Evolutionary conservation across 2,329 filamentous ascomycete species (phyloP).

Genomic region (Hymenotorrendiella dingleyae): DNA sequence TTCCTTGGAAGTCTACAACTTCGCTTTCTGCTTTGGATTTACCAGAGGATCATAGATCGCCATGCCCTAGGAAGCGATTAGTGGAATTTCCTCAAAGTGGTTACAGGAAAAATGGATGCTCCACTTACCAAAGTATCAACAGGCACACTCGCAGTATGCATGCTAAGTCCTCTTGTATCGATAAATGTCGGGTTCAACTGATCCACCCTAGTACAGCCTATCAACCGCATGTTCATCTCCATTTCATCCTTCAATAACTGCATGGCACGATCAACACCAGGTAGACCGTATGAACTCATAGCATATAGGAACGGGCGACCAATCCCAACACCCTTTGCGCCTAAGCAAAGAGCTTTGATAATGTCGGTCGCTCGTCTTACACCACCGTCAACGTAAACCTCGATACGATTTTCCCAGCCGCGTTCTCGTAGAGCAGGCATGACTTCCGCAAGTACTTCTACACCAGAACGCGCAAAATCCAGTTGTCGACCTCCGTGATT

Average conservation of each 20-base stretch:
- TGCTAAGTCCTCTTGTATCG: constrained; percentile 65
- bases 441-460: constrained; percentile 89
- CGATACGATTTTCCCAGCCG: constrained; percentile 69
- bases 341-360: constrained; percentile 88
- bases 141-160: constrained; percentile 53
- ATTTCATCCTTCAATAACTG: constrained; percentile 91
- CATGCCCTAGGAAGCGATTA: constrained; percentile 16
- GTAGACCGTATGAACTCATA: constrained; percentile 85
- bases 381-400: constrained; percentile 88
- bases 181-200: constrained; percentile 77
- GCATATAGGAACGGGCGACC: constrained; percentile 92
- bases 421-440: constrained; percentile 77
- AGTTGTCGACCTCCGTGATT: constrained; percentile 96
- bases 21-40: constrained; percentile 42
- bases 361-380: constrained; percentile 88
- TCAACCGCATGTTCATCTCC: constrained; percentile 97
- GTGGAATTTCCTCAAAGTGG: neutral
- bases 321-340: constrained; percentile 88
- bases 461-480: constrained; percentile 80
- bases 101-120: neutral
- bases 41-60: constrained; percentile 41
- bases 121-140: constrained; percentile 47
- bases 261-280: constrained; percentile 89
- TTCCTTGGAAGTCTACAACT: constrained; percentile 31
- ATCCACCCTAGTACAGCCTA: constrained; percentile 69